Evolutionary conservation across 1,284 basidiomycete genomes (phyloP).

Genomic region (Apiotrichum laibachii): DNA sequence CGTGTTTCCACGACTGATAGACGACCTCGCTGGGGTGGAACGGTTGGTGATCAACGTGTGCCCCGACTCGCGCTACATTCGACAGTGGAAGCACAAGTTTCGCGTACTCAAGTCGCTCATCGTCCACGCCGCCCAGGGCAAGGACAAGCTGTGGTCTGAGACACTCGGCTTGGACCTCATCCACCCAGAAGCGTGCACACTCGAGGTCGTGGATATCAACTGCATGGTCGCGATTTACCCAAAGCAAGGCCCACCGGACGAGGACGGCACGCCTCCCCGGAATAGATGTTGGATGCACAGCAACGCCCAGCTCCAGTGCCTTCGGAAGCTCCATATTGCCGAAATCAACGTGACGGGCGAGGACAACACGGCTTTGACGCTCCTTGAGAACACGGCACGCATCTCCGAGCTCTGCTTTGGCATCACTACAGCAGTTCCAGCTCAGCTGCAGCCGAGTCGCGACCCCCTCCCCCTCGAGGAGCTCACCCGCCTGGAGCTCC

Average conservation of each 20-base stretch:
- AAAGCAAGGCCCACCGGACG: no score
- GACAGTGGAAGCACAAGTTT: no score
- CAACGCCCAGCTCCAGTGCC: not conserved
- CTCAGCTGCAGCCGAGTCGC: no score
- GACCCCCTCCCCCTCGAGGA: not conserved
- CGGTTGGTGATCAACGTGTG: not conserved
- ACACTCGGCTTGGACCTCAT: no score
- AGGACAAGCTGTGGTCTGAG: not conserved
- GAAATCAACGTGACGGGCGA: not conserved
- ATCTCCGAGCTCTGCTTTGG: not conserved
- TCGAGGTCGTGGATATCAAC: not conserved
- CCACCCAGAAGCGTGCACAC: no score
- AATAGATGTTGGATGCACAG: not conserved
- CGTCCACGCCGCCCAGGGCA: not conserved
- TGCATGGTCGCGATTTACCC: not conserved
- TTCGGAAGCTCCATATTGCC: not conserved
- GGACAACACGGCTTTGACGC: not conserved
- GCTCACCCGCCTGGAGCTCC: slow-evolving; percentile 5
- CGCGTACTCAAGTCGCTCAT: not conserved
- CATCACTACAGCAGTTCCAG: no score
- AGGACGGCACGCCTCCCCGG: not conserved
- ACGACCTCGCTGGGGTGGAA: slow-evolving; percentile 1
- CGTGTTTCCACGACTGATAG: not conserved
- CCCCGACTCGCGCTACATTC: no score
- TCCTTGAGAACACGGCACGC: not conserved